A percentile compares a stretch with the other conserved stretches of the same genome.
Conservation (phyloP, 2,329 filamentous ascomycete species). For the Ophiobolus disseminans region DNA sequence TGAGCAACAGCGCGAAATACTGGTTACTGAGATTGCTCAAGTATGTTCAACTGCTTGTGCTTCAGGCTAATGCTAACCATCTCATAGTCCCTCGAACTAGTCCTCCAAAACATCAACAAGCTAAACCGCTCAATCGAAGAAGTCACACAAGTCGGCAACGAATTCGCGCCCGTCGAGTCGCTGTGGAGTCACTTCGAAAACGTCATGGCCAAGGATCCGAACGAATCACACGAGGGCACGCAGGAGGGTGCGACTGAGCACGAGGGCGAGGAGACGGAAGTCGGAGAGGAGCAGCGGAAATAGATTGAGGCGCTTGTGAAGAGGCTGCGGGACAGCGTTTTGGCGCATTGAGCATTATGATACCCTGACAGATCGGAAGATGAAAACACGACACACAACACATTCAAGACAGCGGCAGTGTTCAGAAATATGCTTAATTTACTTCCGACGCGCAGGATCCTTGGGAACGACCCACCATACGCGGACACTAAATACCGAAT, state of each 20-base stretch:
- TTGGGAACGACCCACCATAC: conserved; percentile 13
- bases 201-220: conserved; percentile 82
- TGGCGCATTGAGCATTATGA: conserved; percentile 11
- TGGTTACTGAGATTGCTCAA: conserved; percentile 76
- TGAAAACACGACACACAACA: not conserved
- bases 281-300: conserved; percentile 20
- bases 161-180: conserved; percentile 95
- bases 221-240: conserved; percentile 37
- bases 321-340: not conserved
- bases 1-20: conserved; percentile 75
- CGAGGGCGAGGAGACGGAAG: conserved; percentile 25
- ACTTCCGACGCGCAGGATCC: conserved; percentile 19
- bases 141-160: conserved; percentile 91
- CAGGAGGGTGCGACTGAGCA: conserved; percentile 34
- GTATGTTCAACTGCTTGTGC: conserved; percentile 54
- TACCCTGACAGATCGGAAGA: conserved; percentile 10
- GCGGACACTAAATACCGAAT: conserved; percentile 42
- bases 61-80: conserved; percentile 29
- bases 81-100: conserved; percentile 75
- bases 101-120: conserved; percentile 94
- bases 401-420: not conserved
- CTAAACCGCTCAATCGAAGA: conserved; percentile 91
- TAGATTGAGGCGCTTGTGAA: not conserved
- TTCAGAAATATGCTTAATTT: conserved; percentile 28
- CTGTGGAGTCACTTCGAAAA: conserved; percentile 97